These are phyloP conservation scores for Coniochaeta sp. DNA, from an alignment of 2,329 filamentous ascomycete species.

Conservation along the genomic window DNA sequence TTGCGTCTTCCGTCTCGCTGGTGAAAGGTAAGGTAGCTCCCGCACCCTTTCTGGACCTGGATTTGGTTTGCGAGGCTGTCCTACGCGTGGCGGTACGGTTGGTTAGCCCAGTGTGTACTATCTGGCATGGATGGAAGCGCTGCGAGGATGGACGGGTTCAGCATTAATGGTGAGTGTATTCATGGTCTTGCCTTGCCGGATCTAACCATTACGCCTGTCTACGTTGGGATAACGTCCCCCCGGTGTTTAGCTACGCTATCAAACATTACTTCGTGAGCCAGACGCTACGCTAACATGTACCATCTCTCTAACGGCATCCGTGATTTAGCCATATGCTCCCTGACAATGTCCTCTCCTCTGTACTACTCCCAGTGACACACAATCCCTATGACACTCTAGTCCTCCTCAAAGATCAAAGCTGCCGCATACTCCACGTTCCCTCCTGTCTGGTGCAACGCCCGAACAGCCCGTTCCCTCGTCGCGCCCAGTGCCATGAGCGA, in stretches of 20 bases:
- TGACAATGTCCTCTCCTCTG: not conserved
- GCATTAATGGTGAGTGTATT: slow-evolving; percentile 4
- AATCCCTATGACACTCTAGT: slow-evolving; percentile 6
- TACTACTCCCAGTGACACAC: slow-evolving; percentile 14
- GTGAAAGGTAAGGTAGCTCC: too few species aligned
- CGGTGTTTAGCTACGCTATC: not conserved
- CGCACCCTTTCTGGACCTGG: not conserved
- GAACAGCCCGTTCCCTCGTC: slow-evolving; percentile 65
- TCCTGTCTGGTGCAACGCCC: slow-evolving; percentile 72
- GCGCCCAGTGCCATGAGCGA: slow-evolving; percentile 75
- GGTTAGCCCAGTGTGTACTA: too few species aligned
- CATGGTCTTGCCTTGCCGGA: slow-evolving; percentile 1
- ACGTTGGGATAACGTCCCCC: not conserved
- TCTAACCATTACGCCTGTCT: slow-evolving; percentile 1
- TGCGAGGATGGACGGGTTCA: too few species aligned
- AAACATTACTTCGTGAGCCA: not conserved
- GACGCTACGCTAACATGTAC: not conserved
- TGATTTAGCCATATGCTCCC: not conserved
- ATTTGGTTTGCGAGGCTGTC: too few species aligned
- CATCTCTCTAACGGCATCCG: not conserved
- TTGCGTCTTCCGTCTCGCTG: too few species aligned
- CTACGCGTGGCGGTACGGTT: too few species aligned
- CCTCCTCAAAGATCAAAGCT: slow-evolving; percentile 61
- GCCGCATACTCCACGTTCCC: slow-evolving; percentile 89
- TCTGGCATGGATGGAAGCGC: too few species aligned